Evolutionary conservation across 2,329 filamentous ascomycete species (phyloP).

Genomic region (Fusarium sp.): DNA sequence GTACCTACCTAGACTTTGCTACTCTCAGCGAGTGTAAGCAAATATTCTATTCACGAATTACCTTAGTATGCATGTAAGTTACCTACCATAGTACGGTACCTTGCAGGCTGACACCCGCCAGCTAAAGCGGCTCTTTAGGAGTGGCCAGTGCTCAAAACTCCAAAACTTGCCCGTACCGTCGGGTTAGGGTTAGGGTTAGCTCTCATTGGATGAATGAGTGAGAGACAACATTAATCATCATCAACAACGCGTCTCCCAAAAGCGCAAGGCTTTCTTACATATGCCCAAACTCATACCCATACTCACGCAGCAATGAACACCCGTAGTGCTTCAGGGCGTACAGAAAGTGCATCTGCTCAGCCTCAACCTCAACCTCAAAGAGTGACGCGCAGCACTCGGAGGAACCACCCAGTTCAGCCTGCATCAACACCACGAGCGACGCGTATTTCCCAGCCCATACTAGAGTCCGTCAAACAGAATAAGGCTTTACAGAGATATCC

Average conservation of each 20-base stretch:
- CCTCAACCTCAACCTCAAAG: conserved; percentile 7
- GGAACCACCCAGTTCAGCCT: neutral
- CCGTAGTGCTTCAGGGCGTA: conserved; percentile 24
- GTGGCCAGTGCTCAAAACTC: conserved; percentile 14
- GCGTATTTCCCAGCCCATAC: neutral
- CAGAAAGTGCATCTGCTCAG: conserved; percentile 6
- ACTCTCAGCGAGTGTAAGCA: neutral
- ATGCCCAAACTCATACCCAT: neutral
- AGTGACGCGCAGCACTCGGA: conserved; percentile 33
- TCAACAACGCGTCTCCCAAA: neutral
- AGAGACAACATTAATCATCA: conserved; percentile 1
- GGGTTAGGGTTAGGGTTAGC: conserved; percentile 38
- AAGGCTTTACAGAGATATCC: conserved; percentile 23
- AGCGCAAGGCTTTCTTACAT: neutral
- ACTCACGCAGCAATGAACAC: conserved; percentile 31
- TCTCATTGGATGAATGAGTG: conserved; percentile 11
- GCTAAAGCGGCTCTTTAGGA: neutral
- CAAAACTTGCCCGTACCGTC: neutral
- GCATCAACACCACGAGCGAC: neutral
- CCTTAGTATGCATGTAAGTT: no score
- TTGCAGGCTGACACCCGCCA: neutral
- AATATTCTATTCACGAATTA: no score
- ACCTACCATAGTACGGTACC: neutral
- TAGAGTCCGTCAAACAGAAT: neutral
- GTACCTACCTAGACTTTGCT: no score